phyloP scores from a whole-genome alignment of 441 rosid genomes.

The Pelargonium australe region DNA sequence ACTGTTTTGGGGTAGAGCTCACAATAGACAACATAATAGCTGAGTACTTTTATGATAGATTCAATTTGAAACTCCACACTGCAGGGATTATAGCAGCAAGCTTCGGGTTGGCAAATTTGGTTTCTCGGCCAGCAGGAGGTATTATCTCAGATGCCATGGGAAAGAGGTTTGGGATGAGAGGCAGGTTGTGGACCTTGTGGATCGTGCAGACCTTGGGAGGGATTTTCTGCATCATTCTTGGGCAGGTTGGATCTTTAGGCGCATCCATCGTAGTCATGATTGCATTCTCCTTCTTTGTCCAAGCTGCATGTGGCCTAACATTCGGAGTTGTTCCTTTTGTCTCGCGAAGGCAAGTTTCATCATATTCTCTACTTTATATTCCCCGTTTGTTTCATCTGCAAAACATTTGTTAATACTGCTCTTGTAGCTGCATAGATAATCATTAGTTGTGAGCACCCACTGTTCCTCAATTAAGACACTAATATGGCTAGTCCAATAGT shows the following conservation, averaged over 20 bases:
- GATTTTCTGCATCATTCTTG: conserved; percentile 44
- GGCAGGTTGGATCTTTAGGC: conserved; percentile 32
- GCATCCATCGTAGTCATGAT: conserved; percentile 49
- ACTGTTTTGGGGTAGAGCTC: conserved; percentile 67
- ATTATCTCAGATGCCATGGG: conserved; percentile 39
- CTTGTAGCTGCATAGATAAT: too few relatives aligned
- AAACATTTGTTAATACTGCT: too few relatives aligned
- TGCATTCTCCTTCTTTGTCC: conserved; percentile 52
- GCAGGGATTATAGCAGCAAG: conserved; percentile 72
- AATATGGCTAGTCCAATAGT: too few relatives aligned
- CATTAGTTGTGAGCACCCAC: too few relatives aligned
- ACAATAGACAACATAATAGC: conserved; percentile 68
- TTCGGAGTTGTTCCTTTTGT: conserved; percentile 73
- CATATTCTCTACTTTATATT: too few relatives aligned
- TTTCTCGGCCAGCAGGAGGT: conserved; percentile 69
- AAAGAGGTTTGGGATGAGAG: conserved; percentile 61
- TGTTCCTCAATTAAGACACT: too few relatives aligned
- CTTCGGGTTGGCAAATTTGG: conserved; percentile 53
- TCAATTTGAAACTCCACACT: conserved; percentile 53
- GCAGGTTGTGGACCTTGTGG: conserved; percentile 68
- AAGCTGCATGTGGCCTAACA: conserved; percentile 71
- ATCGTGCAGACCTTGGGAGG: conserved; percentile 53
- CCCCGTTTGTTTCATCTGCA: too few relatives aligned
- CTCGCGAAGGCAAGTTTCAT: conserved; percentile 46
- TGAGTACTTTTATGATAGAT: conserved; percentile 62